Conservation (phyloP, 371 early-diverging fungal species). For the Polyrhizophydium stewartii region DNA sequence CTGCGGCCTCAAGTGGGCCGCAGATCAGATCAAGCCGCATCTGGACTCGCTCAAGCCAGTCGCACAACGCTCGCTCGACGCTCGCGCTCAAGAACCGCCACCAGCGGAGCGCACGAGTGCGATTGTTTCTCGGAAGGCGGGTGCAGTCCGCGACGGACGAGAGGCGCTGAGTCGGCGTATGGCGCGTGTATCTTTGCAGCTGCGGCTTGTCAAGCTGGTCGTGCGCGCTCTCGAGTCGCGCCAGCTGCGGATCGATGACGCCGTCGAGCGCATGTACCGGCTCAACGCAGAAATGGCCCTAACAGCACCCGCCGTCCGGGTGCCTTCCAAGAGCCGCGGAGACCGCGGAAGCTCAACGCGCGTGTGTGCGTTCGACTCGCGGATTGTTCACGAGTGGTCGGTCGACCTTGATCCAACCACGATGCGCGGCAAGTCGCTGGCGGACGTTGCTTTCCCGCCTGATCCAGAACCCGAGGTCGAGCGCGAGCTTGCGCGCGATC, state of each 20-base stretch:
- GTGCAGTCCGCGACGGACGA: no score
- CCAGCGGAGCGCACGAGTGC: no score
- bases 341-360: no score
- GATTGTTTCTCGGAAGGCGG: no score
- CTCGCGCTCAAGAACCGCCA: no score
- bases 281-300: neutral
- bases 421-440: neutral
- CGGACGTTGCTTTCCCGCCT: neutral
- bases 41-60: neutral
- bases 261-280: neutral
- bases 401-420: conserved; percentile 5
- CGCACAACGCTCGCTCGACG: neutral
- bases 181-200: no score
- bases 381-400: conserved; percentile 16
- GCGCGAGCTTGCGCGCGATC: no score
- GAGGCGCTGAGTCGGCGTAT: no score
- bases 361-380: conserved; percentile 20
- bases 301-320: neutral
- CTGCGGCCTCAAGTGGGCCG: conserved; percentile 14
- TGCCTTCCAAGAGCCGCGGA: no score
- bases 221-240: conserved; percentile 10
- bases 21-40: conserved; percentile 4
- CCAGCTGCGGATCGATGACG: conserved; percentile 6
- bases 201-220: neutral
- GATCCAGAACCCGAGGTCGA: neutral